Evolutionary conservation across 495 filamentous ascomycete species (phyloP).

Genomic region (Extremus antarcticus): DNA sequence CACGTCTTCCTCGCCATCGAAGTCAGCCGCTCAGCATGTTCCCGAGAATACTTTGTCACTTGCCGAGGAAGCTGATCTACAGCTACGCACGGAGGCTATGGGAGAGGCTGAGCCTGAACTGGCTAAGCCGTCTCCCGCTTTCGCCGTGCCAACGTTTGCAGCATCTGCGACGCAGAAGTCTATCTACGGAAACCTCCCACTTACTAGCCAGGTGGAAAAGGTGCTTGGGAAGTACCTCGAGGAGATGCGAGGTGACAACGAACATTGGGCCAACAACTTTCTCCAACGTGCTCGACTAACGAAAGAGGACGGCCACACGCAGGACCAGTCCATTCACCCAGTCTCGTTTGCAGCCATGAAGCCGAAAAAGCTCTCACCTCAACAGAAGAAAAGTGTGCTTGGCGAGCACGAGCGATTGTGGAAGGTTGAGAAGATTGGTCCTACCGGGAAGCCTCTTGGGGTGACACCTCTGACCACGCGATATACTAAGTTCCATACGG

Average conservation of each 20-base stretch:
- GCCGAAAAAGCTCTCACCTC: slow-evolving; percentile 3
- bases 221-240: slow-evolving; percentile 17
- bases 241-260: slow-evolving; percentile 18
- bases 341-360: slow-evolving; percentile 14
- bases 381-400: background rate
- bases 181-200: background rate
- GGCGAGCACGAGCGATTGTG: background rate
- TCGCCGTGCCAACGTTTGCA: background rate
- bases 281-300: slow-evolving; percentile 10
- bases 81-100: background rate
- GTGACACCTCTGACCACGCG: background rate
- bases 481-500: background rate
- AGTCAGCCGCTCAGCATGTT: no score
- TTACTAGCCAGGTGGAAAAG: slow-evolving; percentile 11
- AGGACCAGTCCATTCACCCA: background rate
- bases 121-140: background rate
- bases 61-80: background rate
- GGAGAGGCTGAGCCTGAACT: background rate
- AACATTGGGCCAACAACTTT: slow-evolving; percentile 12
- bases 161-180: background rate
- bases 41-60: no score
- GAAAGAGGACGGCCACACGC: background rate
- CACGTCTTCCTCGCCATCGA: no score
- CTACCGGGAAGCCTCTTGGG: background rate
- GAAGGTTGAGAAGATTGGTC: background rate